Base-by-base conservation (phyloP, 1,139 yeast species). In the Suhomyces coccinellae region DNA sequence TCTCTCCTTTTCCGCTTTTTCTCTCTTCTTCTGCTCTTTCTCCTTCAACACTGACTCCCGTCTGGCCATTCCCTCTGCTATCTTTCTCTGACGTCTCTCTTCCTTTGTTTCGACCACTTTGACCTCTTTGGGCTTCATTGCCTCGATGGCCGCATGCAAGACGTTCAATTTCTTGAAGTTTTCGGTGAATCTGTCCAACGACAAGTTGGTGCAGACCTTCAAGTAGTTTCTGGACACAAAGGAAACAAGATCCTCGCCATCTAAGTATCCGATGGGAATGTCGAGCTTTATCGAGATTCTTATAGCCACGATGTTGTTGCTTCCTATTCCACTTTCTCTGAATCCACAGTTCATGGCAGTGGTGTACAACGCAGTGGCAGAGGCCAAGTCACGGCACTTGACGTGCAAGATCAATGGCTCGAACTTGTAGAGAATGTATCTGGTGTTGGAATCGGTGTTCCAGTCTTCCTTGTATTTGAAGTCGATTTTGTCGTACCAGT, bases 361-460 rank as follows among this genome's bases (percentile, higher is more conserved):
- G 29, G 83, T 78, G 53, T 83, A 87, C 13, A 89, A 63, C 28
- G 67, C 66, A n/a, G 75, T 71, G 0, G 97, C 96, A 4, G 75
- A 66, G 8, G 63, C 67, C 27, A 72, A 65, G 53, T 82, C 76
- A 38, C 93, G 73, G 57, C 96, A 87, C 57, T 87, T 85, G 11
- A 89, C 90, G 61, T 88, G 97, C 39, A 88, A 66, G 41, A 88
- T 88, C 61, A 88, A 75, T 1, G 97, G 95, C 62, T 88, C 97
- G 53, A 83, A 88, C 59, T 88, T 89, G 69, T 71, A 88, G 36
- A 87, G 69, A 10, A 88, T 75, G 50, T 75, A 82, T 40, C 95
- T 67, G 2, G 80, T 68, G 15, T 53, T 46, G 13, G 39, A 24
- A 24, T 49, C 51, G 3, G 47, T 40, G 9, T 53, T 49, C 11